Evolutionary conservation across 352 stramenopile genomes (phyloP).

Genomic region (Pythium scleroteichum): DNA sequence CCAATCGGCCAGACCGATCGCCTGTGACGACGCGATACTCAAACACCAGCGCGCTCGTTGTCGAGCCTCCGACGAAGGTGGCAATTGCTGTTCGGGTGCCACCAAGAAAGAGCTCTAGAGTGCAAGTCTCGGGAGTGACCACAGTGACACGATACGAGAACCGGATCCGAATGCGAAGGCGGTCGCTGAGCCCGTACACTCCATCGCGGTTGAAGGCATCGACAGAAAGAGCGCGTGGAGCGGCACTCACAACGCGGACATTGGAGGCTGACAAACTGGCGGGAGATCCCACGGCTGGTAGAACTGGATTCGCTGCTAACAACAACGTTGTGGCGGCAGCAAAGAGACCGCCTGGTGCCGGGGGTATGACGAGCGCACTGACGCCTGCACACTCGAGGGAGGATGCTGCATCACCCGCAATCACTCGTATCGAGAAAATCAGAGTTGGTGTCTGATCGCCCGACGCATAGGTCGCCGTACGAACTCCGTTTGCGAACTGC

Average conservation of each 20-base stretch:
- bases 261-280: constrained; percentile 43
- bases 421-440: constrained; percentile 46
- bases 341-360: constrained; percentile 33
- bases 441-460: constrained; percentile 39
- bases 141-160: constrained; percentile 64
- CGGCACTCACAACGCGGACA: constrained; percentile 38
- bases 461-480: constrained; percentile 39
- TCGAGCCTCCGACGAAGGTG: constrained; percentile 49
- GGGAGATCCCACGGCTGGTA: constrained; percentile 34
- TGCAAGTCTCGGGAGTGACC: constrained; percentile 23
- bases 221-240: constrained; percentile 44
- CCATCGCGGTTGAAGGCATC: constrained; percentile 34
- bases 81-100: constrained; percentile 37
- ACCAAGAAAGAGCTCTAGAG: constrained; percentile 46
- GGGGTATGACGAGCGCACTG: constrained; percentile 31
- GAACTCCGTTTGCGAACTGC: constrained; percentile 33
- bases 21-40: constrained; percentile 46
- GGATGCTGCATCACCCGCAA: constrained; percentile 30
- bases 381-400: constrained; percentile 42
- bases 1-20: constrained; percentile 50
- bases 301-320: constrained; percentile 26
- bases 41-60: constrained; percentile 51
- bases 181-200: constrained; percentile 47
- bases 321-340: constrained; percentile 47
- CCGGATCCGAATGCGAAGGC: constrained; percentile 37